Evolutionary conservation across 208 protist genomes (phyloP).

Genomic region (Vickermania spadyakhi): DNA sequence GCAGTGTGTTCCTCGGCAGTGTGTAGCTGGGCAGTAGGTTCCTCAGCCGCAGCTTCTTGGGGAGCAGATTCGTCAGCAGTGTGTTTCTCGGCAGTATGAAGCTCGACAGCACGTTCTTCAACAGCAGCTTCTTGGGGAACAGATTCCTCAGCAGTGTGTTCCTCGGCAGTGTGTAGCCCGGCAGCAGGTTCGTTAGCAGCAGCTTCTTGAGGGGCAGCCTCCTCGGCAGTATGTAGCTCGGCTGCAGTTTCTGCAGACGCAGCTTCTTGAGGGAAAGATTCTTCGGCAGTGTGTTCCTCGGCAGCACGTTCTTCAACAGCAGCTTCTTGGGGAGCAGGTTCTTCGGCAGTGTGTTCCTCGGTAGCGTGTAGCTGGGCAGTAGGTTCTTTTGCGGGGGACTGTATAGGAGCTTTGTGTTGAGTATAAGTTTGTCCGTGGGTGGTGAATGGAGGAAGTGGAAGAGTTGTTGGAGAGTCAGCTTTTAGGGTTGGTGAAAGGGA

Average conservation of each 20-base stretch:
- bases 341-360: neutral
- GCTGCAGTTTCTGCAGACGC: neutral
- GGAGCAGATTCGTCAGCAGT: neutral
- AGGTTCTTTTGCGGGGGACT: neutral
- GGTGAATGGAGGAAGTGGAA: neutral
- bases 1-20: neutral
- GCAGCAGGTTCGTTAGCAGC: neutral
- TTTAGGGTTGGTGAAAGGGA: no score
- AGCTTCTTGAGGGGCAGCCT: neutral
- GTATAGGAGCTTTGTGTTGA: neutral
- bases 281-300: neutral
- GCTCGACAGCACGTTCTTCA: neutral
- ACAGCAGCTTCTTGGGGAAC: neutral
- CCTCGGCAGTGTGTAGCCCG: constrained; percentile 2
- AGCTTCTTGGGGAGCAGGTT: constrained; percentile 1
- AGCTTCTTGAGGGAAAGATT: neutral
- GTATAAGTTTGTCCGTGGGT: neutral
- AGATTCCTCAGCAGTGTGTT: constrained; percentile 1
- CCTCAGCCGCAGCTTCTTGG: neutral
- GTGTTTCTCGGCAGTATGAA: neutral
- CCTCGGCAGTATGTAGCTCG: constrained; percentile 1
- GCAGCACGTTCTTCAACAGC: neutral
- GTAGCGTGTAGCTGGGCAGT: neutral
- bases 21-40: neutral
- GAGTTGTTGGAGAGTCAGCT: no score